Evolutionary conservation across 2,329 filamentous ascomycete genomes (phyloP).

Genomic region (Neurospora sp.): DNA sequence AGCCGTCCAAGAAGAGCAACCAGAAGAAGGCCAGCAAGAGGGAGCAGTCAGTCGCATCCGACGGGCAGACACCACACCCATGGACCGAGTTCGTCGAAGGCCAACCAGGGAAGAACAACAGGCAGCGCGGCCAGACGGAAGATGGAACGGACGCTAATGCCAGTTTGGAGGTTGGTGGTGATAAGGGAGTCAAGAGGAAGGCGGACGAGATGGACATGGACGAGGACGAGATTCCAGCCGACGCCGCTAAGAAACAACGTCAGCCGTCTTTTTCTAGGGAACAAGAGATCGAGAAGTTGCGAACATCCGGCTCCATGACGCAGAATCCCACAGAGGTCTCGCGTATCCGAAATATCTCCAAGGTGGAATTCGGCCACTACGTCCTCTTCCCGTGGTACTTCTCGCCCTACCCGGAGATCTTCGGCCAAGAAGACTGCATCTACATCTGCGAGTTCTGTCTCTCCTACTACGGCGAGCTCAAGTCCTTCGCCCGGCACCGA

Average conservation of each 20-base stretch:
- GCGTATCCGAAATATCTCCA: conserved; percentile 87
- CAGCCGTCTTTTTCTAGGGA: conserved; percentile 61
- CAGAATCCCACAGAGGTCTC: conserved; percentile 97
- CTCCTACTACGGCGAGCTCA: conserved; percentile 75
- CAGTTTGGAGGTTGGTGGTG: conserved; percentile 34
- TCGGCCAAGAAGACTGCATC: conserved; percentile 79
- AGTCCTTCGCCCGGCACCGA: conserved; percentile 77
- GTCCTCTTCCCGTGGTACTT: conserved; percentile 99
- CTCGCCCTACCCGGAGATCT: conserved; percentile 86
- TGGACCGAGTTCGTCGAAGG: conserved; percentile 44
- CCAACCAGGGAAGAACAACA: conserved; percentile 30
- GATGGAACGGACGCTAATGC: conserved; percentile 37
- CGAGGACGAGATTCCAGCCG: conserved; percentile 32
- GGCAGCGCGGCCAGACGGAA: conserved; percentile 19
- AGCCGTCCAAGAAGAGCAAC: conserved; percentile 42
- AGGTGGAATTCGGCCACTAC: conserved; percentile 84
- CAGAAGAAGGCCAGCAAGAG: conserved; percentile 46
- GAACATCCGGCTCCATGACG: conserved; percentile 94
- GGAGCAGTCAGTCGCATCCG: conserved; percentile 44
- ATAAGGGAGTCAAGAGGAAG: conserved; percentile 27
- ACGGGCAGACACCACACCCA: conserved; percentile 43
- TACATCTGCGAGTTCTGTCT: conserved; percentile 98
- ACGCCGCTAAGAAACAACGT: conserved; percentile 24
- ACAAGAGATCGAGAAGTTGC: conserved; percentile 91
- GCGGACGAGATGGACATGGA: conserved; percentile 47